A percentile compares a stretch with the other conserved stretches of the same genome.
Evolutionary conservation across 495 filamentous ascomycete species (phyloP).

Genomic region (Cryomyces minteri): DNA sequence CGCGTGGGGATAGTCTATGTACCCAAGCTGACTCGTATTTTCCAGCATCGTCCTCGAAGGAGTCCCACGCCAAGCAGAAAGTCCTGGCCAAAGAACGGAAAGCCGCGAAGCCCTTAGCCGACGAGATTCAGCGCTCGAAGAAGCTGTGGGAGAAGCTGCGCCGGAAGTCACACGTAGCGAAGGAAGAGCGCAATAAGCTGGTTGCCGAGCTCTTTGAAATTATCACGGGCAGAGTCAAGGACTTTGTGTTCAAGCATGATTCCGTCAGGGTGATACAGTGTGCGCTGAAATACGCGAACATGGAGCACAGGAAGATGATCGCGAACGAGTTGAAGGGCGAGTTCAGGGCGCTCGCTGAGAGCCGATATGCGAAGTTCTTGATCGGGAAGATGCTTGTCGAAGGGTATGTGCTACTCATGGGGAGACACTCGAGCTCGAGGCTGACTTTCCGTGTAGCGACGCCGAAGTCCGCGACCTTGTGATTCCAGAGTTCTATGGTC

Average conservation of each 20-base stretch:
- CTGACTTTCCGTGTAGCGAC: slow-evolving; percentile 23
- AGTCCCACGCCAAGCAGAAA: slow-evolving; percentile 86
- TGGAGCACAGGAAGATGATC: slow-evolving; percentile 67
- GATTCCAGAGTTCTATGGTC: slow-evolving; percentile 84
- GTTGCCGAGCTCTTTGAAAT: slow-evolving; percentile 80
- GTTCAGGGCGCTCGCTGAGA: slow-evolving; percentile 72
- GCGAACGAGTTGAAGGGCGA: slow-evolving; percentile 72
- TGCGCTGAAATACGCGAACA: slow-evolving; percentile 84
- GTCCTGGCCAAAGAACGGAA: slow-evolving; percentile 75
- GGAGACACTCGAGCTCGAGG: not conserved
- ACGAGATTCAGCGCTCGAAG: slow-evolving; percentile 75
- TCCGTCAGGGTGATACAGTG: slow-evolving; percentile 89
- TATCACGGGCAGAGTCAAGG: slow-evolving; percentile 74
- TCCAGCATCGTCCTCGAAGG: slow-evolving; percentile 36
- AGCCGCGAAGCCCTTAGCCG: slow-evolving; percentile 78
- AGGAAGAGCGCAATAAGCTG: slow-evolving; percentile 68
- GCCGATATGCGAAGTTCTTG: slow-evolving; percentile 90
- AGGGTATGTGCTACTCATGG: slow-evolving; percentile 23
- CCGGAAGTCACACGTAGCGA: slow-evolving; percentile 74
- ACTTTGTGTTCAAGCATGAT: slow-evolving; percentile 97
- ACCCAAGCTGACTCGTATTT: not conserved
- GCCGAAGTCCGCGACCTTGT: slow-evolving; percentile 68
- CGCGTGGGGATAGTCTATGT: not conserved
- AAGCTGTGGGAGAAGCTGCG: slow-evolving; percentile 92
- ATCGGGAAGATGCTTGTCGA: slow-evolving; percentile 88